Evolutionary conservation across 2,329 filamentous ascomycete genomes (phyloP).

Genomic region (Ophiostoma himal-ulmi): DNA sequence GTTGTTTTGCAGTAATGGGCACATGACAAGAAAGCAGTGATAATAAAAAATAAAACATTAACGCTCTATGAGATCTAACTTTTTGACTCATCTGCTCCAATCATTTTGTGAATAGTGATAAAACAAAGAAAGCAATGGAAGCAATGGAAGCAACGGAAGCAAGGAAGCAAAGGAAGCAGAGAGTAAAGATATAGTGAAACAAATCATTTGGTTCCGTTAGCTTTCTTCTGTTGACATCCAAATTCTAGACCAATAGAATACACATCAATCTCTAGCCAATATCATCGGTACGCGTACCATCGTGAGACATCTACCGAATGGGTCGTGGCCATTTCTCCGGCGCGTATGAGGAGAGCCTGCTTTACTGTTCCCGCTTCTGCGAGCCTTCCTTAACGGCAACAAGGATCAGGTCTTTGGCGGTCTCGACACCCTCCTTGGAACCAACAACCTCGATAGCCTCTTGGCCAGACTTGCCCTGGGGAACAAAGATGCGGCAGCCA

Average conservation of each 20-base stretch:
- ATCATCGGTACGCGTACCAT: not conserved
- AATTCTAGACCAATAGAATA: not conserved
- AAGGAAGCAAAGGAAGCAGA: not conserved
- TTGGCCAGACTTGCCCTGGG: conserved; percentile 51
- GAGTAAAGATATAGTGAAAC: not conserved
- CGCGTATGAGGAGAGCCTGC: not conserved
- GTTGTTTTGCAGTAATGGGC: too few species aligned
- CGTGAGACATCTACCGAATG: not conserved
- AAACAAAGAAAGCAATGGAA: not conserved
- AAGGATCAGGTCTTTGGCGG: conserved; percentile 83
- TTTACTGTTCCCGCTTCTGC: conserved; percentile 26
- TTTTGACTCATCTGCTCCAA: not conserved
- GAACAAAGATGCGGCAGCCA: conserved; percentile 89
- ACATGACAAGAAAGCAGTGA: not conserved
- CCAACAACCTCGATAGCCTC: conserved; percentile 92
- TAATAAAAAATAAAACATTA: not conserved
- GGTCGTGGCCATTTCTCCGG: not conserved
- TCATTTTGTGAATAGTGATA: not conserved
- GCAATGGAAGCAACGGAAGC: not conserved
- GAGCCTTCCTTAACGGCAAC: conserved; percentile 66
- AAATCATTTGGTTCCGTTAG: not conserved
- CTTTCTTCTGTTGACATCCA: not conserved
- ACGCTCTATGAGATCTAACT: conserved; percentile 2
- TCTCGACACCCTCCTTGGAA: conserved; percentile 70
- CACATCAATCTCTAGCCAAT: not conserved